Conservation (phyloP, 108 stramenopile species). For the Fistulifera pelliculosa region DNA sequence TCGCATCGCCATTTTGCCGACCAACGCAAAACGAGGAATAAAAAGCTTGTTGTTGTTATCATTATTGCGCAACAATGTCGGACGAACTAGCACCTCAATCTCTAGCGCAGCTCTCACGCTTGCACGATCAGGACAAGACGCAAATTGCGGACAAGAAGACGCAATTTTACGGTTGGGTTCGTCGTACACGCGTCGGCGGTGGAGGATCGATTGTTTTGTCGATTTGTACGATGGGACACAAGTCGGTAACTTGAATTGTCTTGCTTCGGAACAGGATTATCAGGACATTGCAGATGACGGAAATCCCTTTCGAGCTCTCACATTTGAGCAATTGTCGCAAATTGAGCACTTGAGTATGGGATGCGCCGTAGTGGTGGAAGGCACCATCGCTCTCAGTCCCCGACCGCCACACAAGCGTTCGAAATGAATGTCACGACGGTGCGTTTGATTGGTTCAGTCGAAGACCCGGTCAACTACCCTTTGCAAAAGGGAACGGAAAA, state of each 20-base stretch:
- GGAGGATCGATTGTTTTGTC: conserved; percentile 54
- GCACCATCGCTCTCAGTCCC: conserved; percentile 48
- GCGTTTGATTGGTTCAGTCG: conserved; percentile 44
- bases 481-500: conserved; percentile 60
- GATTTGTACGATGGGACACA: conserved; percentile 58
- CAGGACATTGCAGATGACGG: conserved; percentile 11
- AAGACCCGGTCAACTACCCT: conserved; percentile 43
- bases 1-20: too few species aligned
- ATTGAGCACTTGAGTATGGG: conserved; percentile 38
- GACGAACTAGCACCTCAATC: too few species aligned
- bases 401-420: conserved; percentile 48
- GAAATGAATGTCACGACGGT: conserved; percentile 39
- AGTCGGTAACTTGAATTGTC: conserved; percentile 39
- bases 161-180: conserved; percentile 54
- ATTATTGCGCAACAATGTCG: too few species aligned
- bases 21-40: too few species aligned
- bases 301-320: conserved; percentile 13
- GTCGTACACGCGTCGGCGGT: conserved; percentile 40
- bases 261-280: conserved; percentile 10
- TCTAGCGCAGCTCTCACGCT: too few species aligned
- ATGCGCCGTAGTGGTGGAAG: conserved; percentile 37
- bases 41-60: too few species aligned
- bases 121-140: not conserved
- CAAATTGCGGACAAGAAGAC: conserved; percentile 7
- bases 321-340: conserved; percentile 40